phyloP scores from a whole-genome alignment of 2,329 filamentous ascomycete species.

The Xylaria sp. region DNA sequence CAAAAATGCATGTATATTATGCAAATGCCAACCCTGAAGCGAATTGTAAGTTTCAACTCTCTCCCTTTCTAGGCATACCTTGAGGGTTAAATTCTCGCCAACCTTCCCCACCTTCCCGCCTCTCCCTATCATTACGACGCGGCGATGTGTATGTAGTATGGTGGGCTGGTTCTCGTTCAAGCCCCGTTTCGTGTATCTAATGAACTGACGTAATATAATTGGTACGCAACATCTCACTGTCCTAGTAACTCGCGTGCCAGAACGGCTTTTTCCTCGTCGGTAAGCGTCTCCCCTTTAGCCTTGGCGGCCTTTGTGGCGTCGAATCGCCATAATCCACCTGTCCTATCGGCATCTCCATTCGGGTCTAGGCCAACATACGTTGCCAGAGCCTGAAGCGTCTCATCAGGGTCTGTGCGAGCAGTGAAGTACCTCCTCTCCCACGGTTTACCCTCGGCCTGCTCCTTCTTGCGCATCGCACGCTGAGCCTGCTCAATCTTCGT shows the following conservation, averaged over 20 bases:
- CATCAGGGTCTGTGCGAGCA: conserved; percentile 56
- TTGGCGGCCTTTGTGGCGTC: conserved; percentile 59
- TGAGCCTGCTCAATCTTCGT: conserved; percentile 84
- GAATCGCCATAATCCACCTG: conserved; percentile 70
- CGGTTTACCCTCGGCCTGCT: conserved; percentile 67
- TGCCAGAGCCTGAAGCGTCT: conserved; percentile 59
- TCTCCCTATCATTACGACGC: background rate
- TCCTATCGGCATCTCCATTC: conserved; percentile 69
- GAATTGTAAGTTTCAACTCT: background rate
- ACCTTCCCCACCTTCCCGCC: background rate
- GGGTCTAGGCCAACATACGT: conserved; percentile 58
- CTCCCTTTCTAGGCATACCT: background rate
- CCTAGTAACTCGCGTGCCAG: conserved; percentile 51
- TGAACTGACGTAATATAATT: background rate
- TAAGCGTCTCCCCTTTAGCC: conserved; percentile 51
- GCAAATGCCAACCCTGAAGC: conserved; percentile 12
- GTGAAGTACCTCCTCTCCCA: conserved; percentile 92
- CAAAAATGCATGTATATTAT: conserved; percentile 4
- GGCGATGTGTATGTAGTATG: background rate
- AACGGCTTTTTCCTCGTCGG: conserved; percentile 53
- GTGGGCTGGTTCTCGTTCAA: background rate
- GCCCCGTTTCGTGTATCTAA: background rate
- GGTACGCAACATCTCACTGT: conserved; percentile 38
- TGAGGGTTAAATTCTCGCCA: background rate
- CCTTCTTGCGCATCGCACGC: conserved; percentile 72